Evolutionary conservation across 441 rosid genomes (phyloP).

Genomic region (Isatis lusitanica): DNA sequence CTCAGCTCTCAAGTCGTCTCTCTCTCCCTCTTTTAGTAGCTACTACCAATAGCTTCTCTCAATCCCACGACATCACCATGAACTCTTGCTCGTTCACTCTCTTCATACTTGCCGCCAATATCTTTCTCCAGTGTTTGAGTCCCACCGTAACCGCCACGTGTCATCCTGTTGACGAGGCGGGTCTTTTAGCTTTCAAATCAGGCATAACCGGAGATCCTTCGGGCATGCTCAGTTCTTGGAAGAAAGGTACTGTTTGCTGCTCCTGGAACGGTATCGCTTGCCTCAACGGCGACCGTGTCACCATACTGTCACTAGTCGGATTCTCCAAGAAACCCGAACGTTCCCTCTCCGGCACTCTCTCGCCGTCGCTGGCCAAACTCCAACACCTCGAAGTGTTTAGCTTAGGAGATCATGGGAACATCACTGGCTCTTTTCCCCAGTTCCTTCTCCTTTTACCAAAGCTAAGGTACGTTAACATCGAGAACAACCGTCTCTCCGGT

Average conservation of each 20-base stretch:
- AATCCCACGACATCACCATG: neutral
- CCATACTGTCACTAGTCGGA: conserved; percentile 15
- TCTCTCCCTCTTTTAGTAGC: no score
- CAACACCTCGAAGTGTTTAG: conserved; percentile 49
- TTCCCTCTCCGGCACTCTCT: conserved; percentile 57
- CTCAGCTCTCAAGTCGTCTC: no score
- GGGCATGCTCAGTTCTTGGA: conserved; percentile 65
- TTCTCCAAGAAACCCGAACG: neutral
- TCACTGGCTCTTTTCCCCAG: conserved; percentile 60
- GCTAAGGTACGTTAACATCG: conserved; percentile 49
- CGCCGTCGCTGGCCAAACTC: conserved; percentile 50
- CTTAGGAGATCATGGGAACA: conserved; percentile 36
- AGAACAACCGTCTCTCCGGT: conserved; percentile 65
- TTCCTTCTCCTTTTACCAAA: conserved; percentile 48
- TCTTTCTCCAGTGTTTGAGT: conserved; percentile 7
- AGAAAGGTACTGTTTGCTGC: conserved; percentile 60
- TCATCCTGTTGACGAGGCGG: conserved; percentile 57
- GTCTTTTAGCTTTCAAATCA: conserved; percentile 63
- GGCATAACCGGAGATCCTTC: conserved; percentile 68
- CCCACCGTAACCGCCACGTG: conserved; percentile 44
- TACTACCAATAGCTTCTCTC: no score
- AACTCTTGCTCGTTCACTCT: conserved; percentile 10
- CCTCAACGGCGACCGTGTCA: conserved; percentile 48
- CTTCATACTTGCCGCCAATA: conserved; percentile 7
- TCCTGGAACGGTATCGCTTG: conserved; percentile 58